Evolutionary conservation across 352 stramenopile species (phyloP).

Genomic region (Phytophthora melonis): DNA sequence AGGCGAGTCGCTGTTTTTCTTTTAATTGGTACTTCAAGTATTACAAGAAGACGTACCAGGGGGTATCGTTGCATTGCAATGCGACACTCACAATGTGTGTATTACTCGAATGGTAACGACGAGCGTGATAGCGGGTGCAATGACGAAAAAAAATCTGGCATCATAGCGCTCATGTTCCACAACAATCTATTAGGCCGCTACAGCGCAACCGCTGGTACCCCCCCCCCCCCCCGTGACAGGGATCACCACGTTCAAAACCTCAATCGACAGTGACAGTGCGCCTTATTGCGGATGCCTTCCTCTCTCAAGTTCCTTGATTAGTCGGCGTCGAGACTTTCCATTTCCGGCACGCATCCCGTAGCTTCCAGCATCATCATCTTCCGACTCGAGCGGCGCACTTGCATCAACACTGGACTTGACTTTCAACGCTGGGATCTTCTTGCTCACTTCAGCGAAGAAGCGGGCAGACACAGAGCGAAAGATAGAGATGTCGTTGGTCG

Average conservation of each 20-base stretch:
- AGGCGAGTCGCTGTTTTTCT: too few relatives aligned
- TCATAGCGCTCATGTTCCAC: conserved; percentile 46
- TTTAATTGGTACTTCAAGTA: too few relatives aligned
- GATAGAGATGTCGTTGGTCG: conserved; percentile 30
- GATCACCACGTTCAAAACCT: conserved; percentile 46
- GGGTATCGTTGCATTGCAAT: too few relatives aligned
- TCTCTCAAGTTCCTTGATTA: conserved; percentile 18
- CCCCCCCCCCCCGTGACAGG: conserved; percentile 30
- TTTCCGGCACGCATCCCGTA: conserved; percentile 48
- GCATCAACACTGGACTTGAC: conserved; percentile 10
- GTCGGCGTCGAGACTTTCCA: conserved; percentile 46
- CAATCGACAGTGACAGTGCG: conserved; percentile 52
- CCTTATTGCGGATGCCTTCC: conserved; percentile 30
- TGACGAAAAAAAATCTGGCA: conserved; percentile 44
- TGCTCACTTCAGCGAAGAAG: conserved; percentile 44
- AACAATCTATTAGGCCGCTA: conserved; percentile 51
- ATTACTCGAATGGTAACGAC: conserved; percentile 27
- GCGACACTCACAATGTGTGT: too few relatives aligned
- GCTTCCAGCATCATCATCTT: conserved; percentile 36
- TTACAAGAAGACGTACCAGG: too few relatives aligned
- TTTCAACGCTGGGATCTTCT: conserved; percentile 18
- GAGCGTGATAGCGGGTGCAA: conserved; percentile 39
- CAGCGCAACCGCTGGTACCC: conserved; percentile 45
- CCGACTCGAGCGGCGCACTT: conserved; percentile 16
- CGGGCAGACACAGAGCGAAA: conserved; percentile 54